A percentile compares a stretch with the other conserved stretches of the same genome.
Conservation (phyloP, 1,284 basidiomycete genomes). For the Pyrrhoderma noxium region DNA sequence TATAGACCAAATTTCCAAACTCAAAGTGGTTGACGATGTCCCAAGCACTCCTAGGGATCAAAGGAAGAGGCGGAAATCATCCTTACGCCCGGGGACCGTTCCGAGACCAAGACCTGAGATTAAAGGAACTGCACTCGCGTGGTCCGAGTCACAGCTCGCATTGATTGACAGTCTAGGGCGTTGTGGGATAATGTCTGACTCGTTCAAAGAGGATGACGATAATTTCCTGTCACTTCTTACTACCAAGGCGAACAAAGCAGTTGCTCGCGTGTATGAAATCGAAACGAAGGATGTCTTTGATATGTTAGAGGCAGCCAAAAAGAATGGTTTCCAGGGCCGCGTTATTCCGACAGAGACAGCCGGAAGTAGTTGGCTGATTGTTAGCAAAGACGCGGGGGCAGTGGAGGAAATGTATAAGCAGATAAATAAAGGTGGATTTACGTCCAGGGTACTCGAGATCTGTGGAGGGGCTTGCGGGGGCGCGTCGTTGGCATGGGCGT, state of each 20-base stretch:
- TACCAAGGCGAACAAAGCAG: no score
- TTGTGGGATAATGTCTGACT: no score
- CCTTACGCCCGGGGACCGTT: no score
- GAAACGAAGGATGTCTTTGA: constrained; percentile 12
- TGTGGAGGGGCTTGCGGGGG: constrained; percentile 5
- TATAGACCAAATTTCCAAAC: constrained; percentile 1
- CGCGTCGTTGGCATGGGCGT: constrained; percentile 8
- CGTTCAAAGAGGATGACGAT: no score
- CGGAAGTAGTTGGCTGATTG: constrained; percentile 13
- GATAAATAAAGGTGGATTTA: constrained; percentile 14
- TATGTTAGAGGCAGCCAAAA: constrained; percentile 11
- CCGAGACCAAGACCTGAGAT: no score
- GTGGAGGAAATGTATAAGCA: constrained; percentile 13
- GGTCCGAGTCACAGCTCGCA: no score
- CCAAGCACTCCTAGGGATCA: no score
- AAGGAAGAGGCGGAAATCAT: no score
- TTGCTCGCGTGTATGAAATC: no score
- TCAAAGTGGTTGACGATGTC: background rate
- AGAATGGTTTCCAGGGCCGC: constrained; percentile 11
- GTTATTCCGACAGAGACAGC: constrained; percentile 12
- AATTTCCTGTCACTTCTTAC: no score
- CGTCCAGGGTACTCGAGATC: background rate
- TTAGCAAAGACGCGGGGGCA: constrained; percentile 9
- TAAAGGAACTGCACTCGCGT: no score
- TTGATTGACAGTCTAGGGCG: no score